Evolutionary conservation across 495 filamentous ascomycete genomes (phyloP).

Genomic region (Thermochaetoides thermophila): DNA sequence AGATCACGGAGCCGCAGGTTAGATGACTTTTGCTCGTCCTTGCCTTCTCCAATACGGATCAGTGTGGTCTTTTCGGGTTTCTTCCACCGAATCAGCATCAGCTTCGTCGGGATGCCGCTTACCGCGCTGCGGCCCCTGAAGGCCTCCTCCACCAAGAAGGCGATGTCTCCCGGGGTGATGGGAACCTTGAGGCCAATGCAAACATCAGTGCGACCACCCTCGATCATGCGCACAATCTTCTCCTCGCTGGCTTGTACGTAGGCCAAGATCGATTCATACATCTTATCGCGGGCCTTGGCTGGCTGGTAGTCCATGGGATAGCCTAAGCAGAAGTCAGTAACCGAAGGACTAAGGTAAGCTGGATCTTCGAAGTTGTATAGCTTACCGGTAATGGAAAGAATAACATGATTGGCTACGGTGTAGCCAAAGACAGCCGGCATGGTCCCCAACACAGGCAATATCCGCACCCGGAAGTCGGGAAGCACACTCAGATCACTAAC

Average conservation of each 20-base stretch:
- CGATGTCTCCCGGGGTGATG: slow-evolving; percentile 61
- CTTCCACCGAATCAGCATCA: slow-evolving; percentile 66
- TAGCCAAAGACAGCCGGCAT: slow-evolving; percentile 97
- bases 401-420: slow-evolving; percentile 77
- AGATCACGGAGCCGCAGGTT: slow-evolving; percentile 52
- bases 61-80: slow-evolving; percentile 30
- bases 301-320: slow-evolving; percentile 77
- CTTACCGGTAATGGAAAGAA: slow-evolving; percentile 56
- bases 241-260: slow-evolving; percentile 63
- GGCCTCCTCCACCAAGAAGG: slow-evolving; percentile 80
- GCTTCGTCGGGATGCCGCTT: slow-evolving; percentile 61
- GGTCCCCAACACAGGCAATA: slow-evolving; percentile 85
- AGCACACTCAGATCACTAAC: slow-evolving; percentile 77
- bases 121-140: slow-evolving; percentile 72
- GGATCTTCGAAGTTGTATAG: no score
- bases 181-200: slow-evolving; percentile 58
- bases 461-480: slow-evolving; percentile 84
- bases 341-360: no score
- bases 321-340: no score
- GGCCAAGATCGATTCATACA: slow-evolving; percentile 70
- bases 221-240: slow-evolving; percentile 41
- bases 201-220: slow-evolving; percentile 39
- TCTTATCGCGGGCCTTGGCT: slow-evolving; percentile 72
- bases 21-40: slow-evolving; percentile 55
- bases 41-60: slow-evolving; percentile 36